Percentiles rank a stretch among this genome's conserved stretches.
Evolutionary conservation across 768 basidiomycete species (phyloP).

Genomic region (Scleroderma bovista): DNA sequence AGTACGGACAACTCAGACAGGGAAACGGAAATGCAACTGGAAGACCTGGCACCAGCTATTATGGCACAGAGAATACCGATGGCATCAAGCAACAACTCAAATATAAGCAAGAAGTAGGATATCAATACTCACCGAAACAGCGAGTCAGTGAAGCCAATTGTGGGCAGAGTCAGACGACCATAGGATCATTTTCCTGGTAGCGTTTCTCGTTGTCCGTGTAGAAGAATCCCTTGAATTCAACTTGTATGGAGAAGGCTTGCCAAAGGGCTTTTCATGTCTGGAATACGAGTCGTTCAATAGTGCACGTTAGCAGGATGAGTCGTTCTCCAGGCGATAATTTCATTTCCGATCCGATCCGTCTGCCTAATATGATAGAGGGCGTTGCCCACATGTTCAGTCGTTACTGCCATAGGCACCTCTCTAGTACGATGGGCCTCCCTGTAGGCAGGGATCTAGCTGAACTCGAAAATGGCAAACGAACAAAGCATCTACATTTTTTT

Average conservation of each 20-base stretch:
- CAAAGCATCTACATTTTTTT: too few relatives aligned
- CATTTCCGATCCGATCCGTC: too few relatives aligned
- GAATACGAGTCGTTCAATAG: constrained; percentile 23
- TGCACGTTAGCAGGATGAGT: too few relatives aligned
- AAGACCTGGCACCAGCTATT: constrained; percentile 77
- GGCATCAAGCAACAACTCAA: constrained; percentile 60
- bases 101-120: neutral
- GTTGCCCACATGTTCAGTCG: too few relatives aligned
- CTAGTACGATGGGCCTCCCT: too few relatives aligned
- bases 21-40: neutral
- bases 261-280: neutral
- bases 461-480: too few relatives aligned
- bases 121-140: constrained; percentile 46
- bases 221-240: neutral
- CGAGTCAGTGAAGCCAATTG: constrained; percentile 37
- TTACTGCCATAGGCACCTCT: too few relatives aligned
- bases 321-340: too few relatives aligned
- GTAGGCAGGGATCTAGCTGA: too few relatives aligned
- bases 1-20: constrained; percentile 17
- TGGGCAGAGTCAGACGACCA: neutral
- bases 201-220: constrained; percentile 18
- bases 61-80: constrained; percentile 71
- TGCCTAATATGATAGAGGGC: too few relatives aligned
- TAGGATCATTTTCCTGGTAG: constrained; percentile 10
- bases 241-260: neutral